These are phyloP conservation scores for Fusarium circinatum DNA, from an alignment of 2,329 filamentous ascomycete species.

Conservation along the genomic window DNA sequence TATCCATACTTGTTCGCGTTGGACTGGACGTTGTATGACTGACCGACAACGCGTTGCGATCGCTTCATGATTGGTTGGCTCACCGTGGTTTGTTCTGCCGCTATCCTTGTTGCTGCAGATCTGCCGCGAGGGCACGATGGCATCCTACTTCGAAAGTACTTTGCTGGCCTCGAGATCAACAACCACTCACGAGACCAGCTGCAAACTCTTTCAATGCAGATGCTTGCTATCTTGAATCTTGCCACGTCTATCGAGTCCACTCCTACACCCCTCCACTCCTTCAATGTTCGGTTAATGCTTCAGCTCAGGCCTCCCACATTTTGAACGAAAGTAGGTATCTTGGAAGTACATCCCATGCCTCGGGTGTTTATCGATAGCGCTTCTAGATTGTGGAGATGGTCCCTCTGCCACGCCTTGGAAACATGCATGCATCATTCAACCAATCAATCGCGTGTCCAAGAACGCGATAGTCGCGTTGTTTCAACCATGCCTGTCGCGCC, in stretches of 20 bases:
- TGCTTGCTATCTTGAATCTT: background rate
- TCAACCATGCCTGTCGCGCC: constrained; percentile 27
- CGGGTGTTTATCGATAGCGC: constrained; percentile 45
- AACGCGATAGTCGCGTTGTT: constrained; percentile 43
- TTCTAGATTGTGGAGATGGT: constrained; percentile 30
- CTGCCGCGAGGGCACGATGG: constrained; percentile 25
- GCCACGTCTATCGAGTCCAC: background rate
- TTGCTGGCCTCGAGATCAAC: constrained; percentile 25
- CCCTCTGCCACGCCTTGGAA: constrained; percentile 19
- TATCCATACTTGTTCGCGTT: constrained; percentile 3
- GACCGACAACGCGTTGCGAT: constrained; percentile 38
- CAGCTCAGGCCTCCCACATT: constrained; percentile 24
- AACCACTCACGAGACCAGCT: constrained; percentile 37
- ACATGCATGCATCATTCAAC: constrained; percentile 34
- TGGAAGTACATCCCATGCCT: constrained; percentile 10
- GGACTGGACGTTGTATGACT: constrained; percentile 33
- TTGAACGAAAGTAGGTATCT: constrained; percentile 9
- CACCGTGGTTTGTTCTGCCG: constrained; percentile 7
- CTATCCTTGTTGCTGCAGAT: constrained; percentile 22
- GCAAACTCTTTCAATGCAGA: constrained; percentile 26
- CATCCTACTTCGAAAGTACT: constrained; percentile 35
- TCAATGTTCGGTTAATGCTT: constrained; percentile 6
- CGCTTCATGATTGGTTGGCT: constrained; percentile 30
- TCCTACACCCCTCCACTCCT: background rate
- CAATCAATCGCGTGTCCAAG: constrained; percentile 36